These are phyloP conservation scores for Epichloe elymi DNA, from an alignment of 2,329 filamentous ascomycete genomes.

Conservation along the genomic window DNA sequence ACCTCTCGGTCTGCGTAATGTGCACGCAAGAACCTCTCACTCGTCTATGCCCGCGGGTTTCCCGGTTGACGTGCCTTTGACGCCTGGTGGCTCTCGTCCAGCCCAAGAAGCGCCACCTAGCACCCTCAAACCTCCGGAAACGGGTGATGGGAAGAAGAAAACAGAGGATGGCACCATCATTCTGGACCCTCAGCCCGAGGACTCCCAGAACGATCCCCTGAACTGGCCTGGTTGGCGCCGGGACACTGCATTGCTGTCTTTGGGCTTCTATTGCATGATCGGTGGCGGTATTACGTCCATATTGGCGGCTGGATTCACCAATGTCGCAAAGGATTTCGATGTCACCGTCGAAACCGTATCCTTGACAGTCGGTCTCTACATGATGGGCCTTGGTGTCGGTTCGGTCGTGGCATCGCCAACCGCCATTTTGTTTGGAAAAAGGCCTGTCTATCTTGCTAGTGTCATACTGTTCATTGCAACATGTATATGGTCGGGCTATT, in stretches of 20 bases:
- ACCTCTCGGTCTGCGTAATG: constrained; percentile 8
- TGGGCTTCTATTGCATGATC: constrained; percentile 87
- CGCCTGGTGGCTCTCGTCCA: constrained; percentile 14
- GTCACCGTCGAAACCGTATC: constrained; percentile 63
- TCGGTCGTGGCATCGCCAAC: constrained; percentile 78
- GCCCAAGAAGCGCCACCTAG: constrained; percentile 4
- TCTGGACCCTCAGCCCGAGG: constrained; percentile 81
- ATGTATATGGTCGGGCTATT: constrained; percentile 75
- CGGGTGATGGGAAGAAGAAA: constrained; percentile 48
- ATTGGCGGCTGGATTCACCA: constrained; percentile 76
- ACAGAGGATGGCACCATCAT: constrained; percentile 76
- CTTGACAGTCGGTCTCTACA: constrained; percentile 81
- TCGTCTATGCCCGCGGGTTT: constrained; percentile 41
- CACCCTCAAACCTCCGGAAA: constrained; percentile 6
- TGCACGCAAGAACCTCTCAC: constrained; percentile 6
- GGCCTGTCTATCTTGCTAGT: constrained; percentile 74
- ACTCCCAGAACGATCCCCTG: constrained; percentile 77
- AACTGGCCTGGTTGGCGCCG: constrained; percentile 81
- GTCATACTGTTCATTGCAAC: constrained; percentile 65
- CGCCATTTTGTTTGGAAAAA: constrained; percentile 80
- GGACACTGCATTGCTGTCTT: constrained; percentile 63
- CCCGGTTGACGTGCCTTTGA: constrained; percentile 20
- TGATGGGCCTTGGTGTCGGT: constrained; percentile 83
- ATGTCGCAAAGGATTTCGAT: constrained; percentile 54
- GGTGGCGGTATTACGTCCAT: constrained; percentile 88